These are phyloP conservation scores for Penstemon barbatus DNA, from an alignment of 257 asterid species.

Conservation along the genomic window DNA sequence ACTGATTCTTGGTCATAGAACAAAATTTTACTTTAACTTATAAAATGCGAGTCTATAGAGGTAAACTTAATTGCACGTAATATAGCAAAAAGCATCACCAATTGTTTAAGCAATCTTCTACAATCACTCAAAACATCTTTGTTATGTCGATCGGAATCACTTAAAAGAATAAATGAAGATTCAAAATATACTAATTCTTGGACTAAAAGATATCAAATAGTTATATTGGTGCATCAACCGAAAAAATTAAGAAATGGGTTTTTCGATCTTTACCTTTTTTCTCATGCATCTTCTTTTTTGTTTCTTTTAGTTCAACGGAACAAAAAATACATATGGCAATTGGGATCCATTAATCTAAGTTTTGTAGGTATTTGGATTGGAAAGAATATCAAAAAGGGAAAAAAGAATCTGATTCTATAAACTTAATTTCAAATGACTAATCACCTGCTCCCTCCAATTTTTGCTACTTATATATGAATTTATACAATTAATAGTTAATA, in stretches of 20 bases:
- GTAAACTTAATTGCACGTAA: slow-evolving; percentile 30
- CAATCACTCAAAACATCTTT: not conserved
- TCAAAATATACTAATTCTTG: slow-evolving; percentile 39
- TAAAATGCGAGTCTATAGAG: slow-evolving; percentile 38
- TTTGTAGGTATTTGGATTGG: slow-evolving; percentile 37
- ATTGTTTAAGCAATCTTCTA: slow-evolving; percentile 41
- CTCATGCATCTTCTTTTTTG: slow-evolving; percentile 29
- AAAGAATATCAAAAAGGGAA: slow-evolving; percentile 30
- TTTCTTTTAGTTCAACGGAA: slow-evolving; percentile 17
- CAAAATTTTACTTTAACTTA: slow-evolving; percentile 42
- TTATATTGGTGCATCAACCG: slow-evolving; percentile 18
- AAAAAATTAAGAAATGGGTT: not conserved
- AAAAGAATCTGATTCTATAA: slow-evolving; percentile 57
- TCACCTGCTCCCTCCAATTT: slow-evolving; percentile 16
- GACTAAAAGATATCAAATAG: slow-evolving; percentile 23
- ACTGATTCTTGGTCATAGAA: slow-evolving; percentile 32
- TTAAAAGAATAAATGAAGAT: slow-evolving; percentile 15
- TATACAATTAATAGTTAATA: slow-evolving; percentile 9
- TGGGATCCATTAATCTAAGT: slow-evolving; percentile 31
- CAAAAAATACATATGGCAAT: slow-evolving; percentile 11
- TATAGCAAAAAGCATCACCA: slow-evolving; percentile 35
- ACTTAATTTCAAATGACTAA: slow-evolving; percentile 22
- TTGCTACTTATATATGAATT: not conserved
- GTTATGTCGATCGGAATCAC: not conserved
- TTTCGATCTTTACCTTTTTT: not conserved